Conservation (phyloP, 108 stramenopile species). For the Cyclotella baltica region DNA sequence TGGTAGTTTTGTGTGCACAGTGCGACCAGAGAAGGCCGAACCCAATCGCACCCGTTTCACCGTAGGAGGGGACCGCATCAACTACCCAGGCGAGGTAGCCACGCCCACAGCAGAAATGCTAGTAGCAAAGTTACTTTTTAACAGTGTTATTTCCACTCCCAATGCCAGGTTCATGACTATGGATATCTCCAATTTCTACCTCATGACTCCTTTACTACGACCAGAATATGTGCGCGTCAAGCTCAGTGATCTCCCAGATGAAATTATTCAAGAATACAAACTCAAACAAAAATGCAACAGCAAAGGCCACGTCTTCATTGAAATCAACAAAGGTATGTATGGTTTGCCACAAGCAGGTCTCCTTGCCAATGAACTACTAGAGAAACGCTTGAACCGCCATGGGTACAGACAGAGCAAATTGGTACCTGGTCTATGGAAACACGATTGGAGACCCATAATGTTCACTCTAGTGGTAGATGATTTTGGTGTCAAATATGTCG, state of each 20-base stretch:
- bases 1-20: no score
- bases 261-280: slow-evolving; percentile 47
- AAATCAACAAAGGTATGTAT: slow-evolving; percentile 41
- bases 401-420: slow-evolving; percentile 1
- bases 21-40: no score
- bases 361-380: neutral
- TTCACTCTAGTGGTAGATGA: neutral
- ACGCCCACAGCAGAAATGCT: slow-evolving; percentile 32
- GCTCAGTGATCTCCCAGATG: slow-evolving; percentile 43
- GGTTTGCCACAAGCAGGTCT: neutral
- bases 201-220: slow-evolving; percentile 31
- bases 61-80: no score
- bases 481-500: neutral
- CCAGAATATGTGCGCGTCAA: slow-evolving; percentile 41
- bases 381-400: neutral
- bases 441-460: neutral
- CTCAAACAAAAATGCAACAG: slow-evolving; percentile 27
- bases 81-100: no score
- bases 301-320: neutral
- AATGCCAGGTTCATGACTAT: no score
- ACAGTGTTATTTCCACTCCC: slow-evolving; percentile 35
- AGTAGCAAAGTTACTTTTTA: slow-evolving; percentile 27
- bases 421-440: neutral
- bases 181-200: no score
- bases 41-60: no score